A percentile compares a stretch with the other conserved stretches of the same genome.
phyloP scores from a whole-genome alignment of 768 basidiomycete genomes.

The Boletus rufocinnamomeus region DNA sequence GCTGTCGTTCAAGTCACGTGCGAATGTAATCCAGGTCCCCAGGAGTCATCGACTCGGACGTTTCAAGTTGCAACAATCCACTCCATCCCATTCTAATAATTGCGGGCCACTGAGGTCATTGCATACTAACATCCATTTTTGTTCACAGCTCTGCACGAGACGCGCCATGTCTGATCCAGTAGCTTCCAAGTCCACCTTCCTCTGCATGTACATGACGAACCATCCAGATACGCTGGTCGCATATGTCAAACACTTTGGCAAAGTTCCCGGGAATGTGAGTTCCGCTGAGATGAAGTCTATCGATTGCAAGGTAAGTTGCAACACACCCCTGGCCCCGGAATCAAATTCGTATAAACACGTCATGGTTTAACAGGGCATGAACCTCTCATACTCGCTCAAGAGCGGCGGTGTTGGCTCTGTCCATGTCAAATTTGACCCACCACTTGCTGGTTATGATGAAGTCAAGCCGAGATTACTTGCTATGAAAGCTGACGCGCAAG shows the following conservation, averaged over 20 bases:
- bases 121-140: neutral
- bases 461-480: conserved; percentile 77
- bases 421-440: conserved; percentile 65
- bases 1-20: neutral
- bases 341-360: neutral
- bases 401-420: conserved; percentile 47
- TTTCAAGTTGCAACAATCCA: neutral
- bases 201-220: conserved; percentile 82
- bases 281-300: conserved; percentile 75
- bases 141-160: neutral
- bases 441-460: conserved; percentile 72
- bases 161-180: conserved; percentile 66
- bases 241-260: conserved; percentile 77
- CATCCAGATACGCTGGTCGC: conserved; percentile 85
- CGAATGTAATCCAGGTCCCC: no score
- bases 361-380: conserved; percentile 57
- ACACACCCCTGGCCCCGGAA: neutral
- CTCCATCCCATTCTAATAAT: neutral
- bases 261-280: conserved; percentile 52
- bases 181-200: conserved; percentile 71
- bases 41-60: no score
- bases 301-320: conserved; percentile 55
- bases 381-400: conserved; percentile 61
- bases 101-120: neutral
- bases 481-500: conserved; percentile 83